Evolutionary conservation across 208 protist species (phyloP).

Genomic region (Crithidia expoeki): DNA sequence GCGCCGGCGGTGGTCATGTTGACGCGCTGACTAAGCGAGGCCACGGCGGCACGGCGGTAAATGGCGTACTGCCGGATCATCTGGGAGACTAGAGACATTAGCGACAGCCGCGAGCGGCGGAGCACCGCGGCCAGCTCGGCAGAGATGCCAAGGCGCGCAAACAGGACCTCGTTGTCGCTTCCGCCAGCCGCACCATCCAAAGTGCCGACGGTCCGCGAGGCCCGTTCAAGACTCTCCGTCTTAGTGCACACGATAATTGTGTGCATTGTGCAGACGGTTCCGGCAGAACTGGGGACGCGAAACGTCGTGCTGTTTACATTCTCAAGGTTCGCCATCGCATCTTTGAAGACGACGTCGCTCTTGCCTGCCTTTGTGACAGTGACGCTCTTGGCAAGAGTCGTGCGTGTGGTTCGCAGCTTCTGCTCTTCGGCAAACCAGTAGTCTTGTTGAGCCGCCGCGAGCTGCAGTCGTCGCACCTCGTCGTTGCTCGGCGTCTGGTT

Average conservation of each 20-base stretch:
- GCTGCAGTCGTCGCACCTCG: constrained; percentile 70
- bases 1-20: constrained; percentile 51
- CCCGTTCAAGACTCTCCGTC: constrained; percentile 60
- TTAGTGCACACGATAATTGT: constrained; percentile 81
- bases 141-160: constrained; percentile 31
- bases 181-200: constrained; percentile 12
- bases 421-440: constrained; percentile 69
- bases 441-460: constrained; percentile 60
- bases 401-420: constrained; percentile 23
- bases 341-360: constrained; percentile 22
- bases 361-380: neutral
- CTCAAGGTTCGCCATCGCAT: constrained; percentile 30
- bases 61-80: constrained; percentile 77
- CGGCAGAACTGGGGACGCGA: constrained; percentile 33
- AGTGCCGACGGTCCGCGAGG: constrained; percentile 38
- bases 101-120: constrained; percentile 40
- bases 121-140: constrained; percentile 34
- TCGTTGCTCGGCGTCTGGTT: constrained; percentile 69
- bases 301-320: constrained; percentile 38
- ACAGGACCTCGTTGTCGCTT: constrained; percentile 40
- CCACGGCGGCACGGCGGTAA: constrained; percentile 57
- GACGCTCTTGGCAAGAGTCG: constrained; percentile 20
- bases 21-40: constrained; percentile 58
- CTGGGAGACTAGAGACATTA: constrained; percentile 73
- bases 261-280: constrained; percentile 47